These are phyloP conservation scores for Xanthoceras sorbifolium DNA, from an alignment of 345 rosid genomes.

Conservation along the genomic window DNA sequence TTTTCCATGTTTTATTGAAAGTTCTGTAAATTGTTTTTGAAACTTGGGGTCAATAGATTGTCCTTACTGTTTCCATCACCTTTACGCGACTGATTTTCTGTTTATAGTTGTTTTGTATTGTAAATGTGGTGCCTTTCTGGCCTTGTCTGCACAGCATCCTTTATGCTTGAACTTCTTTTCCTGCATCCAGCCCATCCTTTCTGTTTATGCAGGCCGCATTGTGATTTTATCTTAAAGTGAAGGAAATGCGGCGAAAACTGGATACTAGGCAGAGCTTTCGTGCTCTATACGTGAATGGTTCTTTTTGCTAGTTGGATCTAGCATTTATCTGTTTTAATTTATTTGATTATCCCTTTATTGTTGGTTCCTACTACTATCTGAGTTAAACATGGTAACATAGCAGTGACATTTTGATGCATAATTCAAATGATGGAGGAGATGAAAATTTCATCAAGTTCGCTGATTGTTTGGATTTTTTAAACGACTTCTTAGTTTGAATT, in stretches of 20 bases:
- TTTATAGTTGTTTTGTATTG: conserved; percentile 3
- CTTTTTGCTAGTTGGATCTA: not conserved
- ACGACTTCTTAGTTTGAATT: not conserved
- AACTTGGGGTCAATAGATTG: not conserved
- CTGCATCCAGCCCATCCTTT: not conserved
- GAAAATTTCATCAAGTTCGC: not conserved
- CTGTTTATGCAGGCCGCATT: not conserved
- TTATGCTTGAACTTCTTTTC: not conserved
- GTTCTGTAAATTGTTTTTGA: not conserved
- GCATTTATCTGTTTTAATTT: not conserved
- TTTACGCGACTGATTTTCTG: not conserved
- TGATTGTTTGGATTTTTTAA: not conserved
- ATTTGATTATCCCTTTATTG: not conserved
- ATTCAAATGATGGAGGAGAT: not conserved
- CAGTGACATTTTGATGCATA: not conserved
- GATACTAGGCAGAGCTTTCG: not conserved
- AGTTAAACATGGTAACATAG: not conserved
- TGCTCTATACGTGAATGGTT: not conserved
- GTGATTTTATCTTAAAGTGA: not conserved
- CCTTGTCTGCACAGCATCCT: not conserved
- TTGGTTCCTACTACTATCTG: not conserved
- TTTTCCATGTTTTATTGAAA: not conserved
- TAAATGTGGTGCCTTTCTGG: not conserved
- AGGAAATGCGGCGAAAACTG: not conserved
- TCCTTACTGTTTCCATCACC: not conserved